Evolutionary conservation across 257 asterid genomes (phyloP).

Genomic region (Thymus quinquecostatus): DNA sequence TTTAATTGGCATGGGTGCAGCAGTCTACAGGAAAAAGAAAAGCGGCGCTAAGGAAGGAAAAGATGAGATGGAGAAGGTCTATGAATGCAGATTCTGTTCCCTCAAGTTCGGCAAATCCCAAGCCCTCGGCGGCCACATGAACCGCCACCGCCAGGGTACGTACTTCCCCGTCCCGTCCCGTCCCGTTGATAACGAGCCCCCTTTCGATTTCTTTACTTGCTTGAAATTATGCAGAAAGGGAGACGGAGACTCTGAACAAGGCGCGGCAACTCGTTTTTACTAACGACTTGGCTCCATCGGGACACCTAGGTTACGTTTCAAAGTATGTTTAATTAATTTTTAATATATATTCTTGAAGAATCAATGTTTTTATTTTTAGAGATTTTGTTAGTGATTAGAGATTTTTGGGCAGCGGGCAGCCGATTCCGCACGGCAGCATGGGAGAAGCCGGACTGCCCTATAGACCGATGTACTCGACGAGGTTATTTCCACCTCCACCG

Average conservation of each 20-base stretch:
- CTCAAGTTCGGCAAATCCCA: conserved; percentile 98
- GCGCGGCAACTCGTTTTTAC: conserved; percentile 92
- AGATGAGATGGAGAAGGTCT: conserved; percentile 72
- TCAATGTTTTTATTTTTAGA: neutral
- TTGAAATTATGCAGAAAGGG: conserved; percentile 60
- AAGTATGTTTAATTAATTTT: conserved; percentile 26
- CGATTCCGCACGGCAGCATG: conserved; percentile 38
- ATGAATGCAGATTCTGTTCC: conserved; percentile 98
- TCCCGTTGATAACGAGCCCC: too few relatives aligned
- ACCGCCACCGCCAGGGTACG: conserved; percentile 96
- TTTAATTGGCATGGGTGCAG: conserved; percentile 47
- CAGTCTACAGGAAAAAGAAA: conserved; percentile 75
- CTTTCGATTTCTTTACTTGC: too few relatives aligned
- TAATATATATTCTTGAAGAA: neutral
- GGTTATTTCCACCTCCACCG: conserved; percentile 58
- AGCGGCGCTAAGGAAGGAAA: conserved; percentile 67
- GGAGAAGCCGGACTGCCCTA: conserved; percentile 50
- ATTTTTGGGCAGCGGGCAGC: conserved; percentile 50
- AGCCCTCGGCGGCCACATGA: conserved; percentile 99
- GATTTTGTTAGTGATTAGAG: too few relatives aligned
- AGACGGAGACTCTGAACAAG: conserved; percentile 89
- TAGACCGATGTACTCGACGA: conserved; percentile 60
- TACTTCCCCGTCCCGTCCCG: too few relatives aligned
- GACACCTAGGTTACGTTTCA: conserved; percentile 60
- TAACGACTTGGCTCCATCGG: conserved; percentile 63